A percentile compares a stretch with the other conserved stretches of the same genome.
These are phyloP conservation scores for Cymodocea nodosa DNA, from an alignment of 116 monocot species.

Conservation along the genomic window DNA sequence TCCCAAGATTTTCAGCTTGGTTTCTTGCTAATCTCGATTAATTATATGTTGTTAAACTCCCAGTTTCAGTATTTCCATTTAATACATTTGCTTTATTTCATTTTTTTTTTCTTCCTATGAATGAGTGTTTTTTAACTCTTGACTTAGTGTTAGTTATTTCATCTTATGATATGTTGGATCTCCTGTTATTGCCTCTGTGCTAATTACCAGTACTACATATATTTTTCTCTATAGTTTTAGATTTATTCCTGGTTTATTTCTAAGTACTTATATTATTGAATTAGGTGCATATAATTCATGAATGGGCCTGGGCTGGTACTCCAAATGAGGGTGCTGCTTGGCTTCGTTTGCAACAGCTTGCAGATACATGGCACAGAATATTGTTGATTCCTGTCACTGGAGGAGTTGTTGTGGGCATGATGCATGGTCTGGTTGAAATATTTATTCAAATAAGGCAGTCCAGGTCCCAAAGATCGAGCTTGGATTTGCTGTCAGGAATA, in stretches of 20 bases:
- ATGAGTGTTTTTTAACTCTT: too few relatives aligned
- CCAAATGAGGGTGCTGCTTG: conserved; percentile 97
- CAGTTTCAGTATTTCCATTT: too few relatives aligned
- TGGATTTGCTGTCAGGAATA: conserved; percentile 68
- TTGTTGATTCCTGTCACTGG: conserved; percentile 92
- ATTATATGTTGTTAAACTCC: too few relatives aligned
- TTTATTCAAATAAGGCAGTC: conserved; percentile 89
- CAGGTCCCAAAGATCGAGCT: conserved; percentile 43
- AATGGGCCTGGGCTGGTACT: conserved; percentile 99
- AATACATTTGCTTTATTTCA: too few relatives aligned
- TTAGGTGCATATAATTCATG: conserved; percentile 93
- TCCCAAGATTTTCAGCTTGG: too few relatives aligned
- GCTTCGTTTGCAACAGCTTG: conserved; percentile 82
- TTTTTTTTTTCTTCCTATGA: too few relatives aligned
- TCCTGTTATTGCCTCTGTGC: too few relatives aligned
- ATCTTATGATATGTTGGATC: too few relatives aligned
- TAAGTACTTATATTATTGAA: background rate
- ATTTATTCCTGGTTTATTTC: background rate
- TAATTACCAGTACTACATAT: too few relatives aligned
- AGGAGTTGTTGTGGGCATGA: conserved; percentile 98
- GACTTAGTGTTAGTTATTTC: too few relatives aligned
- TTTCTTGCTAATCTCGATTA: too few relatives aligned
- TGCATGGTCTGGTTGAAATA: conserved; percentile 97
- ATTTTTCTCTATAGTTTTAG: too few relatives aligned
- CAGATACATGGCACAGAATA: conserved; percentile 97